Percentiles rank a stretch among this genome's conserved stretches.
Conservation (phyloP, 306 rosid genomes). For the Macrotyloma uniflorum region DNA sequence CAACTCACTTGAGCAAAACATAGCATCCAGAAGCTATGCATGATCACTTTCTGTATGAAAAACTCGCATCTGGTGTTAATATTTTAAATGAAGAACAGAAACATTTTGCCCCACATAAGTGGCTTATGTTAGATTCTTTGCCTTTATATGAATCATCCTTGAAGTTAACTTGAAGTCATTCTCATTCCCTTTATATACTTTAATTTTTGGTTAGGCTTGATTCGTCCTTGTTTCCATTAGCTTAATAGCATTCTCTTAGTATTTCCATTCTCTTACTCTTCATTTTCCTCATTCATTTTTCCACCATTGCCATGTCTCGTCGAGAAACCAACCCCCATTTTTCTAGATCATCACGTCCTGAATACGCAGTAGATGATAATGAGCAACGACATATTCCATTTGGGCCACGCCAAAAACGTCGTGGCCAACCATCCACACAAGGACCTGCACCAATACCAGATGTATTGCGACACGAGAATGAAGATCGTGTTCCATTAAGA, state of each 20-base stretch:
- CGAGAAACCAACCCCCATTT: conserved; percentile 82
- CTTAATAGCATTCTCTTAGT: conserved; percentile 40
- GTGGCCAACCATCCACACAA: conserved; percentile 23
- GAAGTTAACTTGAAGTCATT: conserved; percentile 81
- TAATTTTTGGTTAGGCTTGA: conserved; percentile 30
- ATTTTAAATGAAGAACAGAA: not conserved
- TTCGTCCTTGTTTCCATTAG: conserved; percentile 38
- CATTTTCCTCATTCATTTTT: conserved; percentile 28
- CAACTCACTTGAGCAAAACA: too few species aligned
- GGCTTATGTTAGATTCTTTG: conserved; percentile 70
- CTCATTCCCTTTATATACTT: conserved; percentile 44
- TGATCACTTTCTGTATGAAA: not conserved
- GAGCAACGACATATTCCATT: conserved; percentile 22
- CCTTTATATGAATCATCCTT: conserved; percentile 75
- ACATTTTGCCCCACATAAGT: conserved; percentile 57
- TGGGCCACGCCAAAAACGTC: conserved; percentile 16
- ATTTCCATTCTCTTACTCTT: conserved; percentile 13
- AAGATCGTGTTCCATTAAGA: conserved; percentile 17
- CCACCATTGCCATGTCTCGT: conserved; percentile 49
- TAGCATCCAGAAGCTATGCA: not conserved
- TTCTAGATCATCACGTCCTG: conserved; percentile 40
- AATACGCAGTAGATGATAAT: not conserved
- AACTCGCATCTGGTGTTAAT: not conserved
- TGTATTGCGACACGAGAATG: not conserved
- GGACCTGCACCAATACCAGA: conserved; percentile 9